A percentile compares a stretch with the other conserved stretches of the same genome.
Conservation (phyloP, 192 early-diverging fungal genomes). For the Rhizophagus clarus region DNA sequence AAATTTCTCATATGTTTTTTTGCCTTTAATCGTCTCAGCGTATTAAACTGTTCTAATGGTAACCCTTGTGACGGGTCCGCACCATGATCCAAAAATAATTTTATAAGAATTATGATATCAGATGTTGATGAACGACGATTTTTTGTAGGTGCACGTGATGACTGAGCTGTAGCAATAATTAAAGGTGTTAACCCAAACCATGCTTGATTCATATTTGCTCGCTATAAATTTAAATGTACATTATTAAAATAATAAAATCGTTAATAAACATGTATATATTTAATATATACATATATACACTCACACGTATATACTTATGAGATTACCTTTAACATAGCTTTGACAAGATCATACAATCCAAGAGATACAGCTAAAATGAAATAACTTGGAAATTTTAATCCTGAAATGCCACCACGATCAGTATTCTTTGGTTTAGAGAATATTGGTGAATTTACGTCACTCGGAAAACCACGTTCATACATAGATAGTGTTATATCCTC, state of each 20-base stretch:
- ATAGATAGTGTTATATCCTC: conserved; percentile 45
- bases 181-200: conserved; percentile 47
- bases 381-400: conserved; percentile 47
- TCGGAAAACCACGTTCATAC: conserved; percentile 45
- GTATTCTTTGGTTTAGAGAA: conserved; percentile 34
- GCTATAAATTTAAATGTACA: conserved; percentile 24
- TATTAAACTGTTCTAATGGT: conserved; percentile 45
- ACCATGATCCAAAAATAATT: conserved; percentile 39
- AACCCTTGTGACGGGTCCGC: conserved; percentile 45
- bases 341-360: conserved; percentile 42
- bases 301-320: not conserved
- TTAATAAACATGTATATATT: not conserved
- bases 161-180: conserved; percentile 34
- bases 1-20: conserved; percentile 7
- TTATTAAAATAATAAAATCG: not conserved
- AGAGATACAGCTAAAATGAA: conserved; percentile 46
- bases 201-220: conserved; percentile 46
- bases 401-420: conserved; percentile 28
- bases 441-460: conserved; percentile 46
- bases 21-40: conserved; percentile 42
- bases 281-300: not conserved
- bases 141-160: not conserved
- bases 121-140: conserved; percentile 33
- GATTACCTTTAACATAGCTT: conserved; percentile 44
- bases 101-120: conserved; percentile 38